Base-by-base conservation (phyloP, 352 stramenopile genomes). In the Globisporangium paroecandrum region DNA sequence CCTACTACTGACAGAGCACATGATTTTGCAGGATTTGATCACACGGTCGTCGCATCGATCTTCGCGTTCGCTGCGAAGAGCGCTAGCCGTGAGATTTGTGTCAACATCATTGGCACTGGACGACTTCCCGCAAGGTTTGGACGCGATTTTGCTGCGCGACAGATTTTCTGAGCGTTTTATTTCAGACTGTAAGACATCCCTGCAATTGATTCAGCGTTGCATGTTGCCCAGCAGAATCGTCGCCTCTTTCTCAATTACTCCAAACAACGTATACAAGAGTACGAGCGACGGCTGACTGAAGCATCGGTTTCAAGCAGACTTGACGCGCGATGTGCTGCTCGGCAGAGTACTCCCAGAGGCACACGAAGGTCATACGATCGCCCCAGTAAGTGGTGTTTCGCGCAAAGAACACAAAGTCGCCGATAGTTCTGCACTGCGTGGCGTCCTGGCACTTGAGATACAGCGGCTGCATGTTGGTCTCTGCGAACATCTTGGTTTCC, bases 351-450 rank as follows among this genome's bases (percentile, higher is more conserved):
- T 94, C 86, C 82, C 82, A 92, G 63, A 94, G 64, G 66, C 86
- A 94, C 83, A 92, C 90, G 64, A 91, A 78, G 1, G 79, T 92
- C 83, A 94, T 92, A 55, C 78, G 83, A 63, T 90, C 86, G n/a
- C 83, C 82, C 83, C 83, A 92, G 70, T 92, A 82, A 12, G 83
- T 94, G 24, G 75, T 88, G 72, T 94, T 91, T 56, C 80, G 82
- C 57, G 91, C 83, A 68, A 91, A 94, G 75, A 92, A 94, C 3
- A 77, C 79, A 55, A 82, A 81, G 65, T 91, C 81, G 10, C 76
- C 74, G 18, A 87, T 79, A 3, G 71, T 85, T 59, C 71, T 72
- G 65, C 86, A 94, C 62, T 87, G 71, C 13, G 69, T 61, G 22
- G 73, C 65, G 64, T 92, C 77, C 25, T 75, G 82, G 66, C 85